Percentiles rank a stretch among this genome's conserved stretches.
Conservation (phyloP, 306 rosid genomes). For the Rosa chinensis region DNA sequence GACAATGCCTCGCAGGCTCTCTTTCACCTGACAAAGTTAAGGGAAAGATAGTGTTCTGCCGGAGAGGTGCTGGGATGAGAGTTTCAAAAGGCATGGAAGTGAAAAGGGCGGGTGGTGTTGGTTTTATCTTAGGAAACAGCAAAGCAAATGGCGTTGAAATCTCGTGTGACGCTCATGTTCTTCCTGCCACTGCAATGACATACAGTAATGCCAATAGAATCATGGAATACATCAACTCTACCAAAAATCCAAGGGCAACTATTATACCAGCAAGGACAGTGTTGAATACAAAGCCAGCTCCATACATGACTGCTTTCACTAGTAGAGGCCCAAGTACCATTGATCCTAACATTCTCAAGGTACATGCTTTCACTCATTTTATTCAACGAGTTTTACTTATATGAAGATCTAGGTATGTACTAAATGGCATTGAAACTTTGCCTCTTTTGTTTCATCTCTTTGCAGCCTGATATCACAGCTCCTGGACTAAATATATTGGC, state of each 20-base stretch:
- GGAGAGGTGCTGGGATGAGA: constrained; percentile 65
- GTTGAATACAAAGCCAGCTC: constrained; percentile 71
- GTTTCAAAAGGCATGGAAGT: constrained; percentile 69
- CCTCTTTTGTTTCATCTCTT: constrained; percentile 13
- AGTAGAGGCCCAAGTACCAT: constrained; percentile 88
- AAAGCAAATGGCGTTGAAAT: constrained; percentile 44
- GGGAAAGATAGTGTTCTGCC: constrained; percentile 82
- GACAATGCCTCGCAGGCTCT: constrained; percentile 62
- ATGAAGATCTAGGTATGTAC: background rate
- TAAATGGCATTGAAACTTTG: background rate
- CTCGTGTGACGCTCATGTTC: constrained; percentile 58
- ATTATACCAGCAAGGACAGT: constrained; percentile 62
- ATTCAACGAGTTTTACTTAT: background rate
- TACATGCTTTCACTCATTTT: constrained; percentile 15
- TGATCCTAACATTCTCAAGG: constrained; percentile 83
- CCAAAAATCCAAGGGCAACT: constrained; percentile 52
- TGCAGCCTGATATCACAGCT: constrained; percentile 95
- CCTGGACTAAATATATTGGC: constrained; percentile 93
- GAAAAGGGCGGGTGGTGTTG: constrained; percentile 69
- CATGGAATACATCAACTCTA: constrained; percentile 45
- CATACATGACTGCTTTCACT: constrained; percentile 66
- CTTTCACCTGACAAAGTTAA: constrained; percentile 56
- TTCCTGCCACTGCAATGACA: constrained; percentile 66
- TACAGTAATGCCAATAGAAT: constrained; percentile 48
- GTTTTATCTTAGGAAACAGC: constrained; percentile 60